Percentiles rank a stretch among this genome's conserved stretches.
Evolutionary conservation across 1,139 yeast genomes (phyloP).

Genomic region (Yamadazyma atlantica): DNA sequence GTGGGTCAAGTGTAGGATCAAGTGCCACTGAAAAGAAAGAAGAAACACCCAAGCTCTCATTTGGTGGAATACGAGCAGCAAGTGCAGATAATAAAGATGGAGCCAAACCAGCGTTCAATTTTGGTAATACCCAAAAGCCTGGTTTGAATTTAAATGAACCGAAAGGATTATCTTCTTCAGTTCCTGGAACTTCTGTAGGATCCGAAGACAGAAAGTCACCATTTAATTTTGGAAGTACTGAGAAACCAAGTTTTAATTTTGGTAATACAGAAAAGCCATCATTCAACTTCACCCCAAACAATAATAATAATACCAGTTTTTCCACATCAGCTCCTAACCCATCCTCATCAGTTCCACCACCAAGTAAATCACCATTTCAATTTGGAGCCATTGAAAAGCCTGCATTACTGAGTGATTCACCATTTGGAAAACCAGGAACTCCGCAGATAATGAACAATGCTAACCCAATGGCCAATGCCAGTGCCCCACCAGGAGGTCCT

Average conservation of each 20-base stretch:
- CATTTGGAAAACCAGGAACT: slow-evolving; percentile 2
- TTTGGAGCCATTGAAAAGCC: slow-evolving; percentile 10
- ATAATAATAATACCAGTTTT: slow-evolving; percentile 8
- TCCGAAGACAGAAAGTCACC: slow-evolving; percentile 6
- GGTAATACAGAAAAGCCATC: slow-evolving; percentile 13
- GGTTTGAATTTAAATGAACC: not conserved
- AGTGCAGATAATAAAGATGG: not conserved
- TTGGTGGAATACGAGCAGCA: slow-evolving; percentile 8
- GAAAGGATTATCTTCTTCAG: not conserved
- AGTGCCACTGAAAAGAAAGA: slow-evolving; percentile 7
- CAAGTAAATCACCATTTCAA: slow-evolving; percentile 5
- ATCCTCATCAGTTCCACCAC: slow-evolving; percentile 4
- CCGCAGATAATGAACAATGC: slow-evolving; percentile 4
- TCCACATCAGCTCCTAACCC: slow-evolving; percentile 5
- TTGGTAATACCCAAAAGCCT: slow-evolving; percentile 7
- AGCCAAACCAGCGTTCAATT: slow-evolving; percentile 9
- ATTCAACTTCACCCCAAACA: slow-evolving; percentile 11
- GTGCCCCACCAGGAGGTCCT: slow-evolving; percentile 4
- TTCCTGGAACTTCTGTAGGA: not conserved
- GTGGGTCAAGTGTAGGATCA: slow-evolving; percentile 7
- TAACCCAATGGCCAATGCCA: not conserved
- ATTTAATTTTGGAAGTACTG: slow-evolving; percentile 9
- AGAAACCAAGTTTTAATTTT: slow-evolving; percentile 13
- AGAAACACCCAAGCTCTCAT: slow-evolving; percentile 8
- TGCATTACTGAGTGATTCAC: slow-evolving; percentile 1